Base-by-base conservation (phyloP, 2,329 filamentous ascomycete genomes). In the Cercospora canescens region DNA sequence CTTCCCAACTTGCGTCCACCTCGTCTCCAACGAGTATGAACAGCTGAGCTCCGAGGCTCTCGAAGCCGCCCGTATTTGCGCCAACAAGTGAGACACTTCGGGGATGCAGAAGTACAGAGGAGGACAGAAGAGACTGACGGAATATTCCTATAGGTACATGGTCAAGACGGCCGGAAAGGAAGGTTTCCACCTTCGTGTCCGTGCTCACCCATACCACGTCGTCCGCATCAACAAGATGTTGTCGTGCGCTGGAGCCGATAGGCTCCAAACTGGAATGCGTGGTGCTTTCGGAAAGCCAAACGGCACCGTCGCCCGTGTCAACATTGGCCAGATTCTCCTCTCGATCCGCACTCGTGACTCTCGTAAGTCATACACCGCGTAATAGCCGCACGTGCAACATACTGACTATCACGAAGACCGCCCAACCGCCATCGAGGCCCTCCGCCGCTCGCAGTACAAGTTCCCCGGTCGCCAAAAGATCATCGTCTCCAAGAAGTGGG, bases 161-260 rank as follows among this genome's bases (percentile, higher is more conserved):
- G 87, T 89, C 81, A 89, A 89, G 84, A 82, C 85, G 75, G 84
- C 85, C 77, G 88, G 88, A 81, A 90, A 90, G 83, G 88, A 90
- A 86, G 85, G 86, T 82, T 89, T 90, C 87, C 88, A 90, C 81
- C 81, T 90, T 71, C 87, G 88, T 74, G 86, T 89, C 79, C 87
- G 95, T 81, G 94, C 93, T 81, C 95, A 99, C 89, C 95, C 95
- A 76, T 99, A 92, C 93, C 95, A 99, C 89, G 95, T 99, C 86
- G 91, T 99, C 88, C 95, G 95, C 86, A 99, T 99, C 94, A 99
- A 99, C 93, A 99, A 99, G 92, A 99, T 99, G 95, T 94, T 99
- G 93, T 98, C 95, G 82, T 99, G 95, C 85, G 95, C 95, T 81
- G 95, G 95, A 89, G 95, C 95, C 90, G 95, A 99, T 98, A 93